Conservation (phyloP, 129 eudicot genomes). For the Chrysanthemum makinoi region DNA sequence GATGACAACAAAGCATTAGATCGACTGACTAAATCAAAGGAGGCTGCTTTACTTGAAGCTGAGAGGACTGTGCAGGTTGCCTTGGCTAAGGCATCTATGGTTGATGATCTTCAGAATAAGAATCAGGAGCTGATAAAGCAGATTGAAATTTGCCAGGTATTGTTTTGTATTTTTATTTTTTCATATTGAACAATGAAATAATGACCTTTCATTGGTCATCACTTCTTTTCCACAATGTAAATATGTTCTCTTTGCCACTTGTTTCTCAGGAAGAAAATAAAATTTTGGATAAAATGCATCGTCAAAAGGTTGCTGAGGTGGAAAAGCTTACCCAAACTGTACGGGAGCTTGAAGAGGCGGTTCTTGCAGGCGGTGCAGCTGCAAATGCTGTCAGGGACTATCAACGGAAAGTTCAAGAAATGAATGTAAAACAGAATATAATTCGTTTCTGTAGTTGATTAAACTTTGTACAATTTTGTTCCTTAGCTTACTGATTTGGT, state of each 20-base stretch:
- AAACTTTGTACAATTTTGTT: not conserved
- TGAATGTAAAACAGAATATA: constrained; percentile 54
- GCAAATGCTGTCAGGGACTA: constrained; percentile 96
- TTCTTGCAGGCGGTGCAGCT: constrained; percentile 98
- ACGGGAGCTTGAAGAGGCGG: constrained; percentile 93
- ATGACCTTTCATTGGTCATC: not conserved
- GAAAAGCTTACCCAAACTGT: constrained; percentile 94
- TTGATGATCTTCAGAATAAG: constrained; percentile 90
- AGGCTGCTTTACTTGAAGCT: constrained; percentile 94
- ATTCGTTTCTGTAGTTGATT: not conserved
- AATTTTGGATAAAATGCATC: constrained; percentile 89
- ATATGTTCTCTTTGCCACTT: not conserved
- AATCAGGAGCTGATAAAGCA: constrained; percentile 97
- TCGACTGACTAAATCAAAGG: constrained; percentile 90
- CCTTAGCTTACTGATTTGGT: not conserved
- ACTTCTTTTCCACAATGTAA: not conserved
- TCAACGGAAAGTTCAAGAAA: constrained; percentile 95
- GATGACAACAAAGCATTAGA: constrained; percentile 94
- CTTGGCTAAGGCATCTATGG: constrained; percentile 91
- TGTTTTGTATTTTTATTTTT: not conserved
- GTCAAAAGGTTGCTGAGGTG: constrained; percentile 95
- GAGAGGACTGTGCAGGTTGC: constrained; percentile 95
- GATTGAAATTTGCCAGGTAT: constrained; percentile 92
- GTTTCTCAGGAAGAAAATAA: constrained; percentile 62
- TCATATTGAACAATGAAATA: not conserved